Evolutionary conservation across 495 filamentous ascomycete species (phyloP), one percentile per base, ranked within the genome.

Genomic region (Mycothermus thermophilus): DNA sequence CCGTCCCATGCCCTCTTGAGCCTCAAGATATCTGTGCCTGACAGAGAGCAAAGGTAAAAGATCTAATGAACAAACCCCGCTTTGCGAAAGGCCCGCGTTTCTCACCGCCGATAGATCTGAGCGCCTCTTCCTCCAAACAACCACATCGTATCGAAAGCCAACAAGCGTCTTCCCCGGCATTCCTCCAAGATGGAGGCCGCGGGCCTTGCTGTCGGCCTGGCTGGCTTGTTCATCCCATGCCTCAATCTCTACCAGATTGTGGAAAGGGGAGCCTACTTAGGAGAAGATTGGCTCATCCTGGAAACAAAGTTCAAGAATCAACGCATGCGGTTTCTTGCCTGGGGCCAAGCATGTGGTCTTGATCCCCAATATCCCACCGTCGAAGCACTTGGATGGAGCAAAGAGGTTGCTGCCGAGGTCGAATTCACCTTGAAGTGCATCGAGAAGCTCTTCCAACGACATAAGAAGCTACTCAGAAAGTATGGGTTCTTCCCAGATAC

Each of bases 301-400:
- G 34, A 37, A 16, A n/a, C 34, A 8, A 37, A 37, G 8, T 37
- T 17, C n/a, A n/a, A 7, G 9, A 37, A 37, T 15, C 34, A 37
- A 9, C 25, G 27, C 17, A 15, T 37, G 5, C 34, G 34, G 2
- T n/a, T 37, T 2, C 24, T 5, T 2, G 16, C 34, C n/a, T 37
- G 34, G 27, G 34, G 34, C 3, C 15, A 26, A 16, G 34, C 26
- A 1, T 37, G 34, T 16, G 34, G 34, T 1, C n/a, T 37, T 16
- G 10, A 10, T 6, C 2, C 12, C 10, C n/a, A 8, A 10, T 1
- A 12, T 0, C n/a, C 26, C 3, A 13, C 16, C 10, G n/a, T n/a
- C n/a, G n/a, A n/a, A n/a, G n/a, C n/a, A n/a, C n/a, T n/a, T n/a
- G n/a, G n/a, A 19, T 37, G 24, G 34, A 11, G 16, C 18, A 26